A percentile compares a stretch with the other conserved stretches of the same genome.
Conservation (phyloP, 169 alveolate genomes). For the Theileria orientalis region DNA sequence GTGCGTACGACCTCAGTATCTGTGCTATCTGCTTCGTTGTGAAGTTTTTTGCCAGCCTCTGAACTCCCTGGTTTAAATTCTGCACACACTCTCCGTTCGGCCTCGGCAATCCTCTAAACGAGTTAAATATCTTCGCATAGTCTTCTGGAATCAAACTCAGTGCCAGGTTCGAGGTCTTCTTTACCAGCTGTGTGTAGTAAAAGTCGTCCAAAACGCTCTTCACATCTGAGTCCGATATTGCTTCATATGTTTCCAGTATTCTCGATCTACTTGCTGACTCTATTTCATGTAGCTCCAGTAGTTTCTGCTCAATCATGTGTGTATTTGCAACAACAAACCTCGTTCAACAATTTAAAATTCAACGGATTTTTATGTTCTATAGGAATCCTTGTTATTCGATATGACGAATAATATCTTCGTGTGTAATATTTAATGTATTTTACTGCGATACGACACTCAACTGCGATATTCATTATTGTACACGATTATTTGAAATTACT, state of each 20-base stretch:
- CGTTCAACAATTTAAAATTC: conserved; percentile 4
- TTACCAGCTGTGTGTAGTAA: conserved; percentile 26
- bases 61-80: conserved; percentile 25
- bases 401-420: conserved; percentile 9
- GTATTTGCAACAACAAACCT: neutral
- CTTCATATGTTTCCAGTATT: conserved; percentile 25
- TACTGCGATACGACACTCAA: neutral
- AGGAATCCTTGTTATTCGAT: conserved; percentile 46
- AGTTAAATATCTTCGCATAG: conserved; percentile 11
- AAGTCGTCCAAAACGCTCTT: conserved; percentile 11
- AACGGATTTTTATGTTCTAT: conserved; percentile 10
- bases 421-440: neutral
- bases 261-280: conserved; percentile 22
- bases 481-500: neutral
- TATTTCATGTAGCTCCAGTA: conserved; percentile 29
- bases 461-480: conserved; percentile 4
- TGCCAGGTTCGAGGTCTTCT: conserved; percentile 22
- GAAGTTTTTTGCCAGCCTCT: conserved; percentile 25
- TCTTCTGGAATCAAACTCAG: conserved; percentile 49
- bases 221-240: conserved; percentile 12
- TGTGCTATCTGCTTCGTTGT: conserved; percentile 40
- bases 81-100: conserved; percentile 7
- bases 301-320: neutral
- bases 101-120: conserved; percentile 3
- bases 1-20: conserved; percentile 34